These are phyloP conservation scores for Epipyxis sp. DNA, from an alignment of 108 stramenopile species.

Conservation along the genomic window DNA sequence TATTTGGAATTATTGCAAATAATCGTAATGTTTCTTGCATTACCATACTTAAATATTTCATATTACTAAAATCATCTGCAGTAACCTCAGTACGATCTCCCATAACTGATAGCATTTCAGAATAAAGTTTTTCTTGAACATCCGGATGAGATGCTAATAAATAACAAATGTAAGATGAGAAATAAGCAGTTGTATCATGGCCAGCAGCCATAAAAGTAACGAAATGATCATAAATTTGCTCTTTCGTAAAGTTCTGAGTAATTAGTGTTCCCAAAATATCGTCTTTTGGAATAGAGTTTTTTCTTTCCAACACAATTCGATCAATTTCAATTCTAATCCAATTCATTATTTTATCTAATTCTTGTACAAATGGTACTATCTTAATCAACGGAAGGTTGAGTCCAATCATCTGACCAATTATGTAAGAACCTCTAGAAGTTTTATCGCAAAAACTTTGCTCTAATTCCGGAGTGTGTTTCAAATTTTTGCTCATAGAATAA, in stretches of 20 bases:
- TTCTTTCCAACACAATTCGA: conserved; percentile 1
- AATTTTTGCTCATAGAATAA: neutral
- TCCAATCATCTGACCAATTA: conserved; percentile 7
- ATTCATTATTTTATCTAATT: neutral
- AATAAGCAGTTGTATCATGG: conserved; percentile 27
- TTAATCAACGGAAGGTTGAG: neutral
- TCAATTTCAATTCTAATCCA: neutral
- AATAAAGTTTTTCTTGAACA: conserved; percentile 25
- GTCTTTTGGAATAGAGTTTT: neutral
- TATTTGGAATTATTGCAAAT: conserved; percentile 7
- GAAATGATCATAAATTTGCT: conserved; percentile 4
- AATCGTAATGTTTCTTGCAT: conserved; percentile 21
- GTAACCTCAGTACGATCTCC: neutral
- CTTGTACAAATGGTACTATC: neutral
- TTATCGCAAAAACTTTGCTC: conserved; percentile 23
- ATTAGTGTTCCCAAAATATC: neutral
- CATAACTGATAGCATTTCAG: neutral
- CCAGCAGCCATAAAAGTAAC: conserved; percentile 11
- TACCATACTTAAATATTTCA: conserved; percentile 9
- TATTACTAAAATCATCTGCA: conserved; percentile 2
- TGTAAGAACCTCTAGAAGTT: neutral
- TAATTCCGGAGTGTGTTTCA: neutral
- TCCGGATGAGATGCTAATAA: conserved; percentile 1
- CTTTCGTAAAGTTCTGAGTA: neutral
- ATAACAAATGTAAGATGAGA: conserved; percentile 11